Base-by-base conservation (phyloP, 2,329 filamentous ascomycete genomes). In the Ramularia endophylla region DNA sequence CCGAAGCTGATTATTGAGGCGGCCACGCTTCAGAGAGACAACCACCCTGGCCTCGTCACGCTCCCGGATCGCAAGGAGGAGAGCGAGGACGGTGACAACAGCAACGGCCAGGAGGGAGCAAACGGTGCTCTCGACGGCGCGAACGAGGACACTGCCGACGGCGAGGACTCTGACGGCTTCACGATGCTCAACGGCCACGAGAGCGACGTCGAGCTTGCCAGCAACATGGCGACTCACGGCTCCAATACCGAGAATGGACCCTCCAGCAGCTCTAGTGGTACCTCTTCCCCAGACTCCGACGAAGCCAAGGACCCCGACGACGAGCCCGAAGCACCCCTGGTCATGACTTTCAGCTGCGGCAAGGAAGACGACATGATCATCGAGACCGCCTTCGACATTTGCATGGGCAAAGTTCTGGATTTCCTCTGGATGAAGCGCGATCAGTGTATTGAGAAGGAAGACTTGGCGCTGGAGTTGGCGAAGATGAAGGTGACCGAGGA, bases 301-400 rank as follows among this genome's bases (percentile, higher is more conserved):
- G 12, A 16, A 25, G 15, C 4, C 7, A n/a, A 22, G 20, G 7
- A 29, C 36, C 18, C 37, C 29, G 25, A 34, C 15, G 32, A 31
- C 8, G 34, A 36, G 12, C 16, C 30, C 4, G 29, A 28, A 25
- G 27, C 28, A 16, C 44, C 50, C 20, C 39, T 41, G 32, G 46
- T 40, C 37, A 31, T 41, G 8, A 53, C 48, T 8, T 44, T 44
- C 42, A 48, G 43, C 31, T 45, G 43, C 19, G 52, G 53, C 2
- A 9, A 46, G 11, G 45, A 36, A 28, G 40, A 51, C 11, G 37
- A 30, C 11, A 27, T 11, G 8, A 41, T 44, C 17, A 9, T 22
- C 4, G 53, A 56, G 31, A 38, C 41, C 6, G 43, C 54, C 32
- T 44, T 52, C 11, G 50, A 52, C 1, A 28, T 32, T 11, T 46